Conservation (phyloP, 202 grass and related monocot species). For the Digitaria exilis region DNA sequence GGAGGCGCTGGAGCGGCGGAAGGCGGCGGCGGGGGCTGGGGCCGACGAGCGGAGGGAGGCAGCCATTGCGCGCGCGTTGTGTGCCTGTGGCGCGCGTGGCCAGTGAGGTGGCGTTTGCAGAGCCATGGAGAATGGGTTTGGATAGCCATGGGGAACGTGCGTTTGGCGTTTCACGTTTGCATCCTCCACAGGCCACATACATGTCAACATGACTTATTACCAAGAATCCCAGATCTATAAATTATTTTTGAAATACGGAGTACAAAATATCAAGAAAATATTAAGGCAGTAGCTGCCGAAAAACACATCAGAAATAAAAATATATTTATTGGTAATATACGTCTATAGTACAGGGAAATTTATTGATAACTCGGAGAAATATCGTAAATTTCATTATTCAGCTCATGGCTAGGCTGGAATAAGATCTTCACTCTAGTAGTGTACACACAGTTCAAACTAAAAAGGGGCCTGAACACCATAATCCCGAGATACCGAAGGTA, state of each 20-base stretch:
- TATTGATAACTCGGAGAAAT: neutral
- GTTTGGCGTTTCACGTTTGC: neutral
- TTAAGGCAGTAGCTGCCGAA: neutral
- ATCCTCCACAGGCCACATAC: neutral
- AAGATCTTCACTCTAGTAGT: neutral
- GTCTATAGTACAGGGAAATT: too few species aligned
- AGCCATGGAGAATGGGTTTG: too few species aligned
- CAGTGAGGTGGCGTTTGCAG: too few species aligned
- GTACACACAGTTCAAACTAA: conserved; percentile 24
- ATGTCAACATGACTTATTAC: neutral
- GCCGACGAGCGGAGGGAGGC: too few species aligned
- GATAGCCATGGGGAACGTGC: too few species aligned
- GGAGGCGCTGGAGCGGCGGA: too few species aligned
- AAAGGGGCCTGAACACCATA: neutral
- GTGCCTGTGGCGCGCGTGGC: too few species aligned
- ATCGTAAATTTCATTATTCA: conserved; percentile 42
- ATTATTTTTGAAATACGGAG: too few species aligned
- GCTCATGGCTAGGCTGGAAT: neutral
- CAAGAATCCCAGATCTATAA: neutral
- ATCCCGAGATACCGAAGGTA: neutral
- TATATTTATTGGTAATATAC: conserved; percentile 9
- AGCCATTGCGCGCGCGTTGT: too few species aligned
- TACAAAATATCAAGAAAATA: neutral
- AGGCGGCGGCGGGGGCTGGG: too few species aligned
- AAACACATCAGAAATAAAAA: neutral